These are phyloP conservation scores for Trichoderma atrobrunneum DNA, from an alignment of 2,329 filamentous ascomycete species.

Conservation along the genomic window DNA sequence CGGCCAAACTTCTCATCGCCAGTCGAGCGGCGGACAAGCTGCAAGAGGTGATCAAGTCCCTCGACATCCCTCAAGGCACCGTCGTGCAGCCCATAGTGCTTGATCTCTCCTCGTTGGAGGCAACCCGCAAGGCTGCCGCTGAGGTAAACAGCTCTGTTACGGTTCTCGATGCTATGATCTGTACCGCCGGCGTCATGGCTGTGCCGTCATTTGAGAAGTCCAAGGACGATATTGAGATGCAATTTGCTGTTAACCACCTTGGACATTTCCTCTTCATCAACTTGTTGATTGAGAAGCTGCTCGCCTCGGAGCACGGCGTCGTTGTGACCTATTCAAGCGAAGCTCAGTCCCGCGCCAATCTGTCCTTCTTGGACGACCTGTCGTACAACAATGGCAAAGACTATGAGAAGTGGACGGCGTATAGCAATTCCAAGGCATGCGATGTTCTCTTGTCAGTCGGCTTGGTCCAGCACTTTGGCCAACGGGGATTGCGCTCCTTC, in stretches of 20 bases:
- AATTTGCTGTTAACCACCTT: constrained; percentile 37
- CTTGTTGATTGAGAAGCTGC: constrained; percentile 33
- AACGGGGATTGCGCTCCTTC: constrained; percentile 31
- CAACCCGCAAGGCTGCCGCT: constrained; percentile 36
- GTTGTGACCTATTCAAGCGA: constrained; percentile 42
- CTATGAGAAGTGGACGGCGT: constrained; percentile 29
- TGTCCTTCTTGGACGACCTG: not conserved
- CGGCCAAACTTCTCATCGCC: constrained; percentile 22
- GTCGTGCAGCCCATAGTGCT: constrained; percentile 32
- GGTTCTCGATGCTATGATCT: constrained; percentile 38
- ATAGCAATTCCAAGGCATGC: constrained; percentile 8
- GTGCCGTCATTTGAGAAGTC: constrained; percentile 33
- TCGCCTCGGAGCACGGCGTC: constrained; percentile 28
- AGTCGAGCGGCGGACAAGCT: constrained; percentile 21
- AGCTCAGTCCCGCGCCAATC: constrained; percentile 24
- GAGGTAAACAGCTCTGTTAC: constrained; percentile 28
- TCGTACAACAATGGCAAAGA: constrained; percentile 27
- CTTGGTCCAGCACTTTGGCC: constrained; percentile 32
- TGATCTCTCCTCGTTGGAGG: constrained; percentile 38
- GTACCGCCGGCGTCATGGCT: constrained; percentile 44
- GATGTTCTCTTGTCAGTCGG: constrained; percentile 23
- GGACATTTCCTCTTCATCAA: constrained; percentile 41
- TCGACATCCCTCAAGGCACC: constrained; percentile 30
- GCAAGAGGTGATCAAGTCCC: constrained; percentile 28
- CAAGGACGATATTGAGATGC: constrained; percentile 38